Percentiles rank a stretch among this genome's conserved stretches.
Evolutionary conservation across 495 filamentous ascomycete genomes (phyloP).

Genomic region (Chaetomium tenue): DNA sequence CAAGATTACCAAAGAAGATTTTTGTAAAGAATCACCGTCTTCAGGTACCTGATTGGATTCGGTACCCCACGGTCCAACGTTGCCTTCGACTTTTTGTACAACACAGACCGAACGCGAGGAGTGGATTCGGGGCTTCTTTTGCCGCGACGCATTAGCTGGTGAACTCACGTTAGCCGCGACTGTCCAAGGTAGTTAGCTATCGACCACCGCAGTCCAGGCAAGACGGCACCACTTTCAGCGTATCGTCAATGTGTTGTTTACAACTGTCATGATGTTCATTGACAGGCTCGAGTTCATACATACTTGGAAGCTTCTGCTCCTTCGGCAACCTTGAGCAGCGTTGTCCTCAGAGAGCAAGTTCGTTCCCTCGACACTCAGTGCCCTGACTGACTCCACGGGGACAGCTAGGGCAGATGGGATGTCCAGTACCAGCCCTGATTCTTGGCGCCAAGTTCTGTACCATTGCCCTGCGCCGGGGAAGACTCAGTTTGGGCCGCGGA

Average conservation of each 20-base stretch:
- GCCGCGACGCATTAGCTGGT: slow-evolving; percentile 9
- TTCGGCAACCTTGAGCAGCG: background rate
- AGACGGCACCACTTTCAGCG: background rate
- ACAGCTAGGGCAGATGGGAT: too few species aligned
- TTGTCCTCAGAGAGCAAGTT: background rate
- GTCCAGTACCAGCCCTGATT: too few species aligned
- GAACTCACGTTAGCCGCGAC: slow-evolving; percentile 1
- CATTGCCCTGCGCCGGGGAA: background rate
- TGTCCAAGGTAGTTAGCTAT: background rate
- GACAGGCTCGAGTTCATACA: background rate
- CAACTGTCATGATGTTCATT: background rate
- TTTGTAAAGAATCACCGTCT: background rate
- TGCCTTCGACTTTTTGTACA: background rate
- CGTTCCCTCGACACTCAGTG: background rate
- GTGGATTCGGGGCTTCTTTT: background rate
- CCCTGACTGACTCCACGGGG: too few species aligned
- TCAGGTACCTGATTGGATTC: background rate
- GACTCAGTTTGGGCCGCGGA: background rate
- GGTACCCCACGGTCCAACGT: background rate
- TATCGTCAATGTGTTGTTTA: background rate
- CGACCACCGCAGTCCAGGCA: background rate
- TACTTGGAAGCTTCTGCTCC: background rate
- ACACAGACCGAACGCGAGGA: background rate
- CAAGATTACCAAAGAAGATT: background rate
- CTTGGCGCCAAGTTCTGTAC: too few species aligned